Evolutionary conservation across 371 early-diverging fungal species (phyloP), one percentile per base, ranked within the genome.

Genomic region (Apophysomyces elegans): DNA sequence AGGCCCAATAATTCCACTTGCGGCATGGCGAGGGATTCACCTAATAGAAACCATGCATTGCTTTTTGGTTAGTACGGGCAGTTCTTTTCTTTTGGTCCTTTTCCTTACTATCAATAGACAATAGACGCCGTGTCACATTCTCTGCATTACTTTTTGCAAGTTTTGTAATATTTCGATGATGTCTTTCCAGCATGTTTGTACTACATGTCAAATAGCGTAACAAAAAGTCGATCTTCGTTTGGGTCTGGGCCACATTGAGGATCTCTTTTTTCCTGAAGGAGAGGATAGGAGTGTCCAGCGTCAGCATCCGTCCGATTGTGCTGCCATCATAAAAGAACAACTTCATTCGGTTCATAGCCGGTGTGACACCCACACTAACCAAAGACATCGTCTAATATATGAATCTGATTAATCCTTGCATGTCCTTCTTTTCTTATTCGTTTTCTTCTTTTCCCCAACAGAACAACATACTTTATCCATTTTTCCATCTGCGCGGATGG

Each of bases 1-100:
- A 63, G 39, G 7, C 63, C 63, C 16, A 63, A 35, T 26, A 63
- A 16, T 39, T 63, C 63, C n/a, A 63, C 43, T 16, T 56, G 37
- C 0, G 63, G 63, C 37, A 63, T 37, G n/a, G 63, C 39, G 7
- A 62, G 35, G 4, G 47, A 16, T 43, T 62, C 46, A 14, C 18
- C 62, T 62, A 35, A 32, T 7, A 62, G 7, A 2, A 2, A 2
- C 2, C 32, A 26, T 26, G 32, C 32, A 26, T 26, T 26, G 32
- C 2, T 0, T 26, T 26, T 26, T 26, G 3, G 32, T 26, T 26
- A 26, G 0, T 26, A 26, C 32, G 32, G 32, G 32, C 32, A 26
- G 32, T 38, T 36, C 45, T 36, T 54, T 62, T 47, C 47, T 21
- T 35, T 62, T 62, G 13, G 13, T 26, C 47, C 8, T 35, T 36